Percentiles rank a stretch among this genome's conserved stretches.
Evolutionary conservation across 2,329 filamentous ascomycete species (phyloP).

Genomic region (Clarireedia monteithiana): DNA sequence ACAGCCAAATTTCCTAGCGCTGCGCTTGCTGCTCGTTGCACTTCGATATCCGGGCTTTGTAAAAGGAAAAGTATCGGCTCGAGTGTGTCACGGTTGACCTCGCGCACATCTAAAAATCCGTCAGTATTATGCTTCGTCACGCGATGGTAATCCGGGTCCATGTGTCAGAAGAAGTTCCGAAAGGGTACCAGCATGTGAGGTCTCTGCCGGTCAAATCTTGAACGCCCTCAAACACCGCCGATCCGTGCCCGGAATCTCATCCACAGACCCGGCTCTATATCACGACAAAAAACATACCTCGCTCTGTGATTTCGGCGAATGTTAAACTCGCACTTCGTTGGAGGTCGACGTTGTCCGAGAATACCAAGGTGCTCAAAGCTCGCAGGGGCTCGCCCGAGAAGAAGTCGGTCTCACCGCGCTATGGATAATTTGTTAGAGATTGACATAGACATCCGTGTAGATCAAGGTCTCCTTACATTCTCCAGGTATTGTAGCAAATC

Average conservation of each 20-base stretch:
- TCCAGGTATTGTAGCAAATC: constrained; percentile 93
- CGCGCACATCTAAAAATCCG: constrained; percentile 69
- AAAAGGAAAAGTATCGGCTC: constrained; percentile 93
- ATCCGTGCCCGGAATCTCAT: neutral
- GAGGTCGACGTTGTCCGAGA: constrained; percentile 96
- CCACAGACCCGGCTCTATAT: no score
- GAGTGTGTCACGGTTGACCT: constrained; percentile 90
- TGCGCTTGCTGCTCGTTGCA: constrained; percentile 92
- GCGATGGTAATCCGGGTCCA: neutral
- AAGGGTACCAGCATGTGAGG: neutral
- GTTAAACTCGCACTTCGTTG: constrained; percentile 96
- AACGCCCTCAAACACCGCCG: neutral
- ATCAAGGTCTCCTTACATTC: constrained; percentile 53
- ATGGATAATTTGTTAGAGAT: constrained; percentile 15
- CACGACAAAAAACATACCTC: constrained; percentile 55
- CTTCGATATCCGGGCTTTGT: constrained; percentile 92
- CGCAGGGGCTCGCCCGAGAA: constrained; percentile 92
- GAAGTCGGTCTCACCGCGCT: constrained; percentile 94
- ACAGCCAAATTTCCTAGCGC: constrained; percentile 94
- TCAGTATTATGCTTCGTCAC: constrained; percentile 12
- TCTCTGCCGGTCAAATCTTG: neutral
- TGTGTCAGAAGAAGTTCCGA: neutral
- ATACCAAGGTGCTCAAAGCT: constrained; percentile 90
- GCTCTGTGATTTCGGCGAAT: constrained; percentile 96
- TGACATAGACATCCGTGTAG: neutral